Evolutionary conservation across 225 moss, liverwort and hornwort genomes (phyloP), one percentile per base, ranked within the genome.

Genomic region (Physcomitrellopsis africana): DNA sequence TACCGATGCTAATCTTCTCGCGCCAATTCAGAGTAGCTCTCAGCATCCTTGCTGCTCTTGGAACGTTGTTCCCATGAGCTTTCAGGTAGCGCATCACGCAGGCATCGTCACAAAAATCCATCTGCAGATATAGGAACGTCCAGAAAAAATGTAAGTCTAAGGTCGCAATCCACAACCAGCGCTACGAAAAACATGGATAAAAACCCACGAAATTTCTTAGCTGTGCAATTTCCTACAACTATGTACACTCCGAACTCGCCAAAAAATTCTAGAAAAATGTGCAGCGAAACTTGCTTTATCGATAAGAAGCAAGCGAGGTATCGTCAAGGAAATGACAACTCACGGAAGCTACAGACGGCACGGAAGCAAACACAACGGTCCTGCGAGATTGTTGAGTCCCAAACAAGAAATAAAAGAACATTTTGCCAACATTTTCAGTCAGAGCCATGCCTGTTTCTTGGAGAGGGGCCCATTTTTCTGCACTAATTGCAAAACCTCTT

Each of bases 11-110:
- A 41, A 86, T 85, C 65, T 79, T 93, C 42, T 92, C 85, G 44
- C 96, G 96, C 93, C 92, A 96, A 42, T 84, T 78, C 23, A 96
- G 81, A 69, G 90, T 84, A 41, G 92, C 86, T 79, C 92, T 96
- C 11, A 96, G 75, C 79, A 90, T 90, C 84, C 82, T 88, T 37
- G 94, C 90, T 69, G 96, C 86, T 83, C 86, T 91, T 73, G 83
- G 87, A 43, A 81, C 87, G 46, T 77, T 82, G 76, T 86, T 87
- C 55, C 83, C 92, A 65, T 89, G 89, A 51, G 90, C 92, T 86
- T 80, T 88, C 77, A 96, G 80, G 74, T 81, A 86, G 23, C 94
- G 93, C 67, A 81, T 83, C 58, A 94, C 73, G 72, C 93, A 96
- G 27, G 90, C 86, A 64, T 89, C 87, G 77, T 89, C 82, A 65